A percentile compares a stretch with the other conserved stretches of the same genome.
phyloP scores from a whole-genome alignment of 345 rosid genomes.

The thale cress (Arabidopsis thaliana) region DNA sequence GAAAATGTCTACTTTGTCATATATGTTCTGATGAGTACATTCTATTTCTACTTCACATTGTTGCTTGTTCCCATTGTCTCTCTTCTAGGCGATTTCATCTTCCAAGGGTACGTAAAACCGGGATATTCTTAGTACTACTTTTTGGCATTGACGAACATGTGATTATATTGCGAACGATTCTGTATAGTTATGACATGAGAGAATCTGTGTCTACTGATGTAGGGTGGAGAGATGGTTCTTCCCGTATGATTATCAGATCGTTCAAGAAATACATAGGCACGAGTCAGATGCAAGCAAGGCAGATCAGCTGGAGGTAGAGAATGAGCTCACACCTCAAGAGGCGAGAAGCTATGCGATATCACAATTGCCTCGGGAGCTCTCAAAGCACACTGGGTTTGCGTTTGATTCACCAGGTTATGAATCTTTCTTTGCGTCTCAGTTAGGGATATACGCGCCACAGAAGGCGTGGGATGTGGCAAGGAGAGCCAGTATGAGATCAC shows the following conservation, averaged over 20 bases:
- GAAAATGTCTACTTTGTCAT: conserved; percentile 84
- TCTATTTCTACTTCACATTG: conserved; percentile 79
- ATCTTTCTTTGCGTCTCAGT: conserved; percentile 92
- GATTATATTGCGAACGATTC: neutral
- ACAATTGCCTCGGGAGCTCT: conserved; percentile 83
- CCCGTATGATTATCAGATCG: conserved; percentile 93
- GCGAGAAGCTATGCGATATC: conserved; percentile 85
- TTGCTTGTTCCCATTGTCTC: conserved; percentile 87
- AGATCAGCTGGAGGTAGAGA: conserved; percentile 57
- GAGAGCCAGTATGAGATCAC: conserved; percentile 83
- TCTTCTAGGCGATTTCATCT: conserved; percentile 91
- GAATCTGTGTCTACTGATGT: conserved; percentile 24
- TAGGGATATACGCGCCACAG: conserved; percentile 85
- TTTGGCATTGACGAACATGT: neutral
- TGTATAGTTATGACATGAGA: conserved; percentile 9
- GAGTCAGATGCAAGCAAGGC: conserved; percentile 59
- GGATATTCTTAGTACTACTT: neutral
- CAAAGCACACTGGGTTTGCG: conserved; percentile 94
- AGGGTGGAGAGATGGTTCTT: conserved; percentile 94
- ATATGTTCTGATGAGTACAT: conserved; percentile 84
- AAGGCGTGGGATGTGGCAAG: conserved; percentile 99
- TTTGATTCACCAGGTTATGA: conserved; percentile 98
- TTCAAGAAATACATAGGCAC: conserved; percentile 85
- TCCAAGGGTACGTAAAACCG: conserved; percentile 65
- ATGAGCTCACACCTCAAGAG: conserved; percentile 73